Percentiles rank a stretch among this genome's conserved stretches.
Evolutionary conservation across 192 early-diverging fungal genomes (phyloP).

Genomic region (Endogone sp.): DNA sequence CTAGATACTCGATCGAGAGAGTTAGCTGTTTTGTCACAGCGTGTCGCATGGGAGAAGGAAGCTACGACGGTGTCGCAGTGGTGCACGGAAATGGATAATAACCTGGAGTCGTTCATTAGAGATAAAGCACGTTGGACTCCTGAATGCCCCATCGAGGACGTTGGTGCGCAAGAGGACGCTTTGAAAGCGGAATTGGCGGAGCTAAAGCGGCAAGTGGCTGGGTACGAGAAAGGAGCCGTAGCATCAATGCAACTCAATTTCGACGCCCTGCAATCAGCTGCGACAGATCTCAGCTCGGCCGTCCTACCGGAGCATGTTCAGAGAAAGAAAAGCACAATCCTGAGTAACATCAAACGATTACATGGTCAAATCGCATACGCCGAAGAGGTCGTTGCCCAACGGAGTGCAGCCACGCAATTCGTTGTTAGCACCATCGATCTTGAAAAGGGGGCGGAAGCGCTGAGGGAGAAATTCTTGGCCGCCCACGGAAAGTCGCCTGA

Average conservation of each 20-base stretch:
- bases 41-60: conserved; percentile 7
- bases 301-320: conserved; percentile 1
- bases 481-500: neutral
- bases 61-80: neutral
- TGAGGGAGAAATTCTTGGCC: conserved; percentile 8
- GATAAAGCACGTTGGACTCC: conserved; percentile 8
- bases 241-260: neutral
- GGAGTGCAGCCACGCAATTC: conserved; percentile 11
- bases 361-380: conserved; percentile 19
- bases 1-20: conserved; percentile 14
- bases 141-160: neutral
- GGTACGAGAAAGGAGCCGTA: neutral
- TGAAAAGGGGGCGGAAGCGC: conserved; percentile 8
- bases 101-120: neutral
- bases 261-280: neutral
- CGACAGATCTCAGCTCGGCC: conserved; percentile 1
- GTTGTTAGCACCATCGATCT: conserved; percentile 15
- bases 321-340: neutral
- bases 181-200: neutral
- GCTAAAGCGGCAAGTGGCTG: neutral
- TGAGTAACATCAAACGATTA: neutral
- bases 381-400: conserved; percentile 17
- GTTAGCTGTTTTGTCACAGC: conserved; percentile 10
- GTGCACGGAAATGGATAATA: neutral
- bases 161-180: neutral